Percentiles rank a stretch among this genome's conserved stretches.
These are phyloP conservation scores for Saccharomycopsis hybrid DNA, from an alignment of 1,139 yeast genomes.

Conservation along the genomic window DNA sequence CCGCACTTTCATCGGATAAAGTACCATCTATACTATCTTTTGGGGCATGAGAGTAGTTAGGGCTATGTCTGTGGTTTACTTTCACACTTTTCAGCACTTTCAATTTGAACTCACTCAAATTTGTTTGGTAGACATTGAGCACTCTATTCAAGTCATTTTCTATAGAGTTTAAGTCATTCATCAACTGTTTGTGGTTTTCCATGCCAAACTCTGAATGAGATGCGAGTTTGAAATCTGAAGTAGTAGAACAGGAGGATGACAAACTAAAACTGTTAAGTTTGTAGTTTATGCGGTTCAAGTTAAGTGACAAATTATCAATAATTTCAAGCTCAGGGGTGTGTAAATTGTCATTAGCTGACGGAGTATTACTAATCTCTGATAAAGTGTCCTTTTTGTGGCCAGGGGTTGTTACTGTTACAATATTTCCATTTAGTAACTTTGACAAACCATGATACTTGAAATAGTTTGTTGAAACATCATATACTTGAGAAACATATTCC, in stretches of 20 bases:
- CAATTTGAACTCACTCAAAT: not conserved
- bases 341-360: no score
- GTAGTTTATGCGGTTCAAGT: constrained; percentile 3
- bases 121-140: not conserved
- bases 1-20: not conserved
- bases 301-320: not conserved
- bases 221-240: not conserved
- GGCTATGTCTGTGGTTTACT: no score
- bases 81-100: not conserved
- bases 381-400: no score
- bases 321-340: no score
- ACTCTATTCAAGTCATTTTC: not conserved
- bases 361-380: no score
- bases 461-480: no score
- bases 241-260: no score
- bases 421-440: no score
- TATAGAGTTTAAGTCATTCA: not conserved
- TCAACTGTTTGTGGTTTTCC: not conserved
- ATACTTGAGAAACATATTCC: no score
- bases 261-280: not conserved
- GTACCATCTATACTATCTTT: not conserved
- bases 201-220: not conserved
- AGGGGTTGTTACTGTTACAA: no score
- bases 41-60: no score
- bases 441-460: no score